A percentile compares a stretch with the other conserved stretches of the same genome.
phyloP scores from a whole-genome alignment of 2,329 filamentous ascomycete species.

The Pseudogymnoascus destructans region DNA sequence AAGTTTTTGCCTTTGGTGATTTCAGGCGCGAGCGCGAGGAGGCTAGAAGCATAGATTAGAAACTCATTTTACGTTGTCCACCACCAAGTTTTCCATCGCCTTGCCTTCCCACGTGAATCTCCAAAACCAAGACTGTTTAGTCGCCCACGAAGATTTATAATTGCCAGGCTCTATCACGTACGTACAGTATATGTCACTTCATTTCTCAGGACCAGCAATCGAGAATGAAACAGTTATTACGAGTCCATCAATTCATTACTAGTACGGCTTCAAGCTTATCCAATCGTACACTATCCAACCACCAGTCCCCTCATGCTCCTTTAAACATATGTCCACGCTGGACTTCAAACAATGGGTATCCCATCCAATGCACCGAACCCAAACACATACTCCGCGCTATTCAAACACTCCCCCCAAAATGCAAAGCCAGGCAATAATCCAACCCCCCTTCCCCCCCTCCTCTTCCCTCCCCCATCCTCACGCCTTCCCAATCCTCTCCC shows the following conservation, averaged over 20 bases:
- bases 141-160: background rate
- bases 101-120: background rate
- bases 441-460: background rate
- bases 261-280: slow-evolving; percentile 1
- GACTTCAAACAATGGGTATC: slow-evolving; percentile 3
- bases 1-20: slow-evolving; percentile 1
- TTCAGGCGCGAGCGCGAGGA: background rate
- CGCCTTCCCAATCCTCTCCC: slow-evolving; percentile 12
- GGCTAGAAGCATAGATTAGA: background rate
- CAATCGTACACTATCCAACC: slow-evolving; percentile 1
- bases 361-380: background rate
- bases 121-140: background rate
- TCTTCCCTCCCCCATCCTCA: background rate
- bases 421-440: background rate
- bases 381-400: background rate
- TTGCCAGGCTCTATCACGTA: no score
- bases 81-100: background rate
- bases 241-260: background rate
- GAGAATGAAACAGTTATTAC: background rate
- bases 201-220: no score
- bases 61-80: slow-evolving; percentile 1
- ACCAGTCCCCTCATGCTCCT: background rate
- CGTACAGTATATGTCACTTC: no score
- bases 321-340: background rate
- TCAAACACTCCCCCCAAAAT: background rate